Percentiles rank a stretch among this genome's conserved stretches.
phyloP scores from a whole-genome alignment of 2,329 filamentous ascomycete genomes.

The Aureobasidium sp. region DNA sequence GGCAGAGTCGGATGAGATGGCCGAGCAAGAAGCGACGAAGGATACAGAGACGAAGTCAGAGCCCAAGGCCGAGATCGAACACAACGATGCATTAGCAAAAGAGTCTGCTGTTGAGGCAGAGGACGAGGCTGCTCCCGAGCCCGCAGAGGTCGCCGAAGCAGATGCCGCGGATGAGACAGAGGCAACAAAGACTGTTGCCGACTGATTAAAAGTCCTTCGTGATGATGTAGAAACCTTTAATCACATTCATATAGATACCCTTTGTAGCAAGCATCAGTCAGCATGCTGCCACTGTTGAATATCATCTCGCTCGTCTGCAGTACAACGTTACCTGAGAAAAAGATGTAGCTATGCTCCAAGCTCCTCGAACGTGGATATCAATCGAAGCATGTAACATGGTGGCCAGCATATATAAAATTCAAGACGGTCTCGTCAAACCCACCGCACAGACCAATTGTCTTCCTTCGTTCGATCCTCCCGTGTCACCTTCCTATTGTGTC shows the following conservation, averaged over 20 bases:
- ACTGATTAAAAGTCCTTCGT: background rate
- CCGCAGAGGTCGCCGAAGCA: slow-evolving; percentile 15
- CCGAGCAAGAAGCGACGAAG: background rate
- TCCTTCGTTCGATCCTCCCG: background rate
- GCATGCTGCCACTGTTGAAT: background rate
- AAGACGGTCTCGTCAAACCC: background rate
- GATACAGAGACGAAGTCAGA: background rate
- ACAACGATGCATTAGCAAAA: background rate
- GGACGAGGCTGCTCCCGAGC: slow-evolving; percentile 14
- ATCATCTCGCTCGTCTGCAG: background rate
- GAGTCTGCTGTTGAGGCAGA: background rate
- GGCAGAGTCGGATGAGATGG: background rate
- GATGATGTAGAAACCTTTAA: background rate
- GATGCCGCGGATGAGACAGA: slow-evolving; percentile 12
- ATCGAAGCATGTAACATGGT: background rate
- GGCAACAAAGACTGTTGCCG: slow-evolving; percentile 14
- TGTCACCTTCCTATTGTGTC: slow-evolving; percentile 4
- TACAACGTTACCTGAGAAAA: no score
- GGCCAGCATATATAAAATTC: background rate
- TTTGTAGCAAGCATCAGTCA: background rate
- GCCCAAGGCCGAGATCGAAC: background rate
- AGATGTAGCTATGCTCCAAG: background rate
- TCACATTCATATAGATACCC: slow-evolving; percentile 1
- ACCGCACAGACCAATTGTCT: background rate
- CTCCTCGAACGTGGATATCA: background rate